Evolutionary conservation across 495 filamentous ascomycete species (phyloP).

Genomic region (Annulohypoxylon maeteangense): DNA sequence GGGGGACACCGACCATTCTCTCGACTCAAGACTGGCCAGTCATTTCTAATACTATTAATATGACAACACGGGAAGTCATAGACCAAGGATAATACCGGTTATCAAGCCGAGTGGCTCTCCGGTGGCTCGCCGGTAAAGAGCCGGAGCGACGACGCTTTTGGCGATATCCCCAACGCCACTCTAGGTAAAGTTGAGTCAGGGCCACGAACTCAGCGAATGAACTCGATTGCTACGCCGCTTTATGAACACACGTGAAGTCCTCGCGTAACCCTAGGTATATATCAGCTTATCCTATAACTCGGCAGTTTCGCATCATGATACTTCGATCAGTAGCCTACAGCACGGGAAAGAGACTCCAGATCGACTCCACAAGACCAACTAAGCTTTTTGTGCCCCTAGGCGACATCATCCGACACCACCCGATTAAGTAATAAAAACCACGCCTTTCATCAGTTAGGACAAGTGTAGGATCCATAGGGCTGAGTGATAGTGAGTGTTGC

Average conservation of each 20-base stretch:
- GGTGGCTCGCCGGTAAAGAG: background rate
- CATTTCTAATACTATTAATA: conserved; percentile 14
- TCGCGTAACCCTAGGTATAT: conserved; percentile 25
- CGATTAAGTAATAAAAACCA: background rate
- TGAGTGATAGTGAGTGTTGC: conserved; percentile 2
- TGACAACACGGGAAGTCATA: background rate
- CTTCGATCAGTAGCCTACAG: background rate
- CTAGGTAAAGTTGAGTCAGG: background rate
- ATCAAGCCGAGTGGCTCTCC: conserved; percentile 1
- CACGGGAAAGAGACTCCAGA: background rate
- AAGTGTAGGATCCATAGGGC: conserved; percentile 10
- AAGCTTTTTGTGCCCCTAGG: background rate
- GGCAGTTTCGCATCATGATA: conserved; percentile 10
- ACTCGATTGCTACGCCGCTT: conserved; percentile 1
- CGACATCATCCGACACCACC: background rate
- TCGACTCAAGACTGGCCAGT: background rate
- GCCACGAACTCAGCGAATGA: conserved; percentile 10
- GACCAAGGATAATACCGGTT: background rate
- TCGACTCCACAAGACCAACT: background rate
- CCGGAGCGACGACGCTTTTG: background rate
- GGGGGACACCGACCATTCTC: background rate
- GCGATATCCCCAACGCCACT: background rate
- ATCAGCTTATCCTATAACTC: conserved; percentile 27
- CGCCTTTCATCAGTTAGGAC: background rate
- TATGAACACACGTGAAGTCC: conserved; percentile 8